Evolutionary conservation across 2,329 filamentous ascomycete genomes (phyloP).

Genomic region (Phaeophleospora eucalypticola): DNA sequence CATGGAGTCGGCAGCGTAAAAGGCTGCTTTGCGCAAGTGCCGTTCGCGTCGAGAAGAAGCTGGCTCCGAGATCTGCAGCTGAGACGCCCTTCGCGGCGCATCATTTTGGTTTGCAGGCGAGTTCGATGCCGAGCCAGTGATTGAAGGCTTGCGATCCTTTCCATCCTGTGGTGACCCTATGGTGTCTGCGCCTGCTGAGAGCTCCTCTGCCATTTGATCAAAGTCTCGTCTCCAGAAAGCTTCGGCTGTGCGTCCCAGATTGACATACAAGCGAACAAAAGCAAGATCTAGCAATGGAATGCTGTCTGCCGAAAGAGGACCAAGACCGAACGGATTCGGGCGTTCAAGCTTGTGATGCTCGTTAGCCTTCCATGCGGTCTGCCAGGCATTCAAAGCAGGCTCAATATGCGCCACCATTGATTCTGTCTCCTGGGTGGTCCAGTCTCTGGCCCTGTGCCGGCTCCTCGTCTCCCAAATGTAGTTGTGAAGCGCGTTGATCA

Average conservation of each 20-base stretch:
- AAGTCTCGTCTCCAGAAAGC: constrained; percentile 93
- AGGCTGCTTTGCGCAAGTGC: constrained; percentile 88
- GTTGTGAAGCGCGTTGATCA: constrained; percentile 94
- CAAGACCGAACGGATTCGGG: constrained; percentile 76
- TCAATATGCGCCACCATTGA: constrained; percentile 96
- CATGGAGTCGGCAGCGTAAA: constrained; percentile 88
- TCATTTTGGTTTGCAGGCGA: constrained; percentile 7
- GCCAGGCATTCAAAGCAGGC: constrained; percentile 89
- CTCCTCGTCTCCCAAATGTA: constrained; percentile 98
- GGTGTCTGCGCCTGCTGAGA: constrained; percentile 70
- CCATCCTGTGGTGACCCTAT: constrained; percentile 4
- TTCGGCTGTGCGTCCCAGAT: constrained; percentile 86
- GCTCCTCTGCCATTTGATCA: constrained; percentile 83
- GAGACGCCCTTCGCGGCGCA: constrained; percentile 24
- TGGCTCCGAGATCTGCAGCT: constrained; percentile 17
- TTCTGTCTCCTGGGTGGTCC: constrained; percentile 89
- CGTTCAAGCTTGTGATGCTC: constrained; percentile 78
- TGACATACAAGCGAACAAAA: constrained; percentile 88
- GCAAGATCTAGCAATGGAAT: constrained; percentile 88
- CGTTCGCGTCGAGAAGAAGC: constrained; percentile 70
- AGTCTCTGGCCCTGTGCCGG: constrained; percentile 78
- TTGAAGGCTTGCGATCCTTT: constrained; percentile 5
- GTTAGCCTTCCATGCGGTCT: constrained; percentile 84
- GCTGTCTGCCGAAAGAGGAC: constrained; percentile 81
- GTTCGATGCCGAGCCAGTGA: constrained; percentile 5